Evolutionary conservation across 352 stramenopile species (phyloP).

Genomic region (Thraustotheca clavata): DNA sequence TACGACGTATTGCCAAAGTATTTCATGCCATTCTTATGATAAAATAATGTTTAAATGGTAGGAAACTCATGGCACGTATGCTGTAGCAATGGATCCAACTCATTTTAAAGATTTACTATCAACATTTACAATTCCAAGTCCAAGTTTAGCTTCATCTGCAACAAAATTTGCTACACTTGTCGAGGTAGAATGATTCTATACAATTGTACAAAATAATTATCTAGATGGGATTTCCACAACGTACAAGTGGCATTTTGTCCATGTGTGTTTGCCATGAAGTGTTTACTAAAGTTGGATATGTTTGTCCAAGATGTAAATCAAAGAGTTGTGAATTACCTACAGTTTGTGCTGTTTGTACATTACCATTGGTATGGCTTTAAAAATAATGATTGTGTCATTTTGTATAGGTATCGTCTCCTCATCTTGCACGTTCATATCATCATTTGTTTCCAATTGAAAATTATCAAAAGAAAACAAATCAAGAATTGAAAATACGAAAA

Average conservation of each 20-base stretch:
- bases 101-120: constrained; percentile 91
- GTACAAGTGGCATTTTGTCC: constrained; percentile 59
- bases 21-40: no score
- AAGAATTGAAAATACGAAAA: constrained; percentile 32
- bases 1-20: constrained; percentile 56
- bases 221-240: constrained; percentile 73
- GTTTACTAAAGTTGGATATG: constrained; percentile 87
- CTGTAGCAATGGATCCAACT: constrained; percentile 88
- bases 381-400: background rate
- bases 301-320: constrained; percentile 91
- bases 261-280: constrained; percentile 79
- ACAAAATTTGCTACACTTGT: constrained; percentile 67
- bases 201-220: background rate
- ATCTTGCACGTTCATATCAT: constrained; percentile 96
- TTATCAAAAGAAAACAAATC: constrained; percentile 66
- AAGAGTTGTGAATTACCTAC: constrained; percentile 93
- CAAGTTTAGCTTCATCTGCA: constrained; percentile 64
- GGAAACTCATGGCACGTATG: constrained; percentile 89
- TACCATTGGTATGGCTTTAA: constrained; percentile 80
- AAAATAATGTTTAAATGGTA: constrained; percentile 30
- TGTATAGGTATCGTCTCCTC: constrained; percentile 79
- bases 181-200: constrained; percentile 25
- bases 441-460: constrained; percentile 96
- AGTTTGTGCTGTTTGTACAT: constrained; percentile 94
- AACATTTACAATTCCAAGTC: constrained; percentile 91